phyloP scores from a whole-genome alignment of 176 grass and related monocot species.

The Carex scoparia region DNA sequence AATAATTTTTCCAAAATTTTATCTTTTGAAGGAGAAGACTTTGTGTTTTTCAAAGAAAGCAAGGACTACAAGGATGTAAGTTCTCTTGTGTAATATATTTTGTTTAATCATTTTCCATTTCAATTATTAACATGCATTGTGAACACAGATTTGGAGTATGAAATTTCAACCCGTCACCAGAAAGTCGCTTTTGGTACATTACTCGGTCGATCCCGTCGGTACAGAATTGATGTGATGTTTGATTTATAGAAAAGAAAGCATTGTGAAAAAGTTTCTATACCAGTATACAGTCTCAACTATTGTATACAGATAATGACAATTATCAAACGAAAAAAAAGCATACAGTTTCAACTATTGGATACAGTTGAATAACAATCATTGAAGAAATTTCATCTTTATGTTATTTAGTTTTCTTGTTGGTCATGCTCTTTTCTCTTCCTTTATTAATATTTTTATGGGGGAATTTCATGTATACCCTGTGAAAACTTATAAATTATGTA shows the following conservation, averaged over 20 bases:
- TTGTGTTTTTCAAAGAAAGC: slow-evolving; percentile 62
- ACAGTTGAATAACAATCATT: slow-evolving; percentile 1
- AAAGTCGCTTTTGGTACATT: slow-evolving; percentile 53
- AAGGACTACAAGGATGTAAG: slow-evolving; percentile 70
- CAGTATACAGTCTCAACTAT: neutral
- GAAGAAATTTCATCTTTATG: neutral
- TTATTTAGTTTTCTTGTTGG: neutral
- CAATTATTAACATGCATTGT: slow-evolving; percentile 15
- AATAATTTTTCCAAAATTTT: slow-evolving; percentile 18
- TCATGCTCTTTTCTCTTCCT: neutral
- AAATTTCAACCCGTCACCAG: slow-evolving; percentile 47
- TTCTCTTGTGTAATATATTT: slow-evolving; percentile 7
- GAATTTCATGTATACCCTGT: no score
- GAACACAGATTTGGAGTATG: slow-evolving; percentile 60
- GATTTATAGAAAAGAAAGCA: neutral
- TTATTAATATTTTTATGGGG: neutral
- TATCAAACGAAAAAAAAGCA: neutral
- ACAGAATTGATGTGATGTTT: slow-evolving; percentile 59
- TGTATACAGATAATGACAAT: neutral
- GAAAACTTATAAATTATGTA: no score
- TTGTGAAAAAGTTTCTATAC: neutral
- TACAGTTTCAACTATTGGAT: neutral
- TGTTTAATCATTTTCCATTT: neutral
- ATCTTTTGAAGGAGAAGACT: slow-evolving; percentile 54
- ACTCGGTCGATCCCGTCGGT: slow-evolving; percentile 51